These are phyloP conservation scores for Ruellia speciosa DNA, from an alignment of 305 asterid species.

Conservation along the genomic window DNA sequence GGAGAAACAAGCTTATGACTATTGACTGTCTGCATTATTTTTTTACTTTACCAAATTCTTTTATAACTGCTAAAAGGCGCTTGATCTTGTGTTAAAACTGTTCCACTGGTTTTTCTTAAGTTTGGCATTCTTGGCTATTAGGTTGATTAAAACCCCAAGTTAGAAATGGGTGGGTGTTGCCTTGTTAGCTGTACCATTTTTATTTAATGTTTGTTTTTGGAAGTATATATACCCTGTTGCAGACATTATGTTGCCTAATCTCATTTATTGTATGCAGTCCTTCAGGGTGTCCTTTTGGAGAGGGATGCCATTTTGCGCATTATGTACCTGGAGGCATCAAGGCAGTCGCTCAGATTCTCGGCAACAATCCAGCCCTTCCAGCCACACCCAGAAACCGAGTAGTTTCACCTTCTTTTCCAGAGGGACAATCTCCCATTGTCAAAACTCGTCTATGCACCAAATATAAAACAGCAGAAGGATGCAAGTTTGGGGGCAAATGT, in stretches of 20 bases:
- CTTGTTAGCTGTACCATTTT: background rate
- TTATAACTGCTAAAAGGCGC: too few species aligned
- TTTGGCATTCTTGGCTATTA: background rate
- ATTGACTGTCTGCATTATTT: too few species aligned
- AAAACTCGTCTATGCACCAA: constrained; percentile 41
- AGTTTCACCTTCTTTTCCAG: constrained; percentile 28
- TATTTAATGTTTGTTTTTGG: too few species aligned
- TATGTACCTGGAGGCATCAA: constrained; percentile 43
- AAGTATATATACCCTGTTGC: background rate
- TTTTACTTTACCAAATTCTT: too few species aligned
- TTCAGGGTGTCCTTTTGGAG: constrained; percentile 48
- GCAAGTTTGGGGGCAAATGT: constrained; percentile 46
- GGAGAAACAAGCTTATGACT: too few species aligned
- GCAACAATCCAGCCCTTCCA: constrained; percentile 35
- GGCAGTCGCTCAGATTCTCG: constrained; percentile 38
- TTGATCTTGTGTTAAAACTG: too few species aligned
- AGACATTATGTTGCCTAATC: background rate
- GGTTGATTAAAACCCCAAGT: background rate
- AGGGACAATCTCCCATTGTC: constrained; percentile 25
- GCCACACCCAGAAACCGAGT: constrained; percentile 11
- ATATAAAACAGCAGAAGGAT: constrained; percentile 38
- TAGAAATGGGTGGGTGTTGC: background rate
- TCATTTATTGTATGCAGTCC: constrained; percentile 26
- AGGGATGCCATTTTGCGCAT: constrained; percentile 48
- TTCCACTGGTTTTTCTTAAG: background rate